Base-by-base conservation (phyloP, 768 basidiomycete genomes). In the Boletellus sp. region DNA sequence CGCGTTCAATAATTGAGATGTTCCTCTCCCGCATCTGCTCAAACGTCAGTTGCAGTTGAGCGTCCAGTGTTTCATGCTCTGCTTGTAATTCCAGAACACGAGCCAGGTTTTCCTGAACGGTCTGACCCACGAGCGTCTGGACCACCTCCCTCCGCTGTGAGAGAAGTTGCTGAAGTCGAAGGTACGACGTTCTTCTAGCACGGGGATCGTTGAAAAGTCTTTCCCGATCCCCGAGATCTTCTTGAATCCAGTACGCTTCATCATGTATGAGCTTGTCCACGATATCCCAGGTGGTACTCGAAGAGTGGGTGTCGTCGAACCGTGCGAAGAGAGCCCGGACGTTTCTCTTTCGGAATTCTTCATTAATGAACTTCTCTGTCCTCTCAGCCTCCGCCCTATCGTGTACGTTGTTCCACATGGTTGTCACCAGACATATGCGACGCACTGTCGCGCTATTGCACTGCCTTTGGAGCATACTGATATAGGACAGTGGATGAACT, bases 331-430 rank as follows among this genome's bases (percentile, higher is more conserved):
- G 20, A 15, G 16, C 40, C 9, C 31, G 2, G 17, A 39, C 8
- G 1, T 33, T 20, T 24, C 24, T 33, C 37, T 24, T 44, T 13
- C 33, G 26, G 3, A 46, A 47, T 7, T 28, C 50, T n/a, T 43
- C 17, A 15, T 45, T 43, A 31, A 54, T n/a, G 15, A 39, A 2
- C 2, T n/a, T 10, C n/a, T 54, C 53, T 31, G 44, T 26, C 20
- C 3, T 12, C 26, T 42, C 26, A 22, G 50, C 53, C 17, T 46
- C 45, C 10, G 12, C 36, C 26, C 0, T 20, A 42, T 52, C 31
- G 19, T 17, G 6, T 26, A 47, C 32, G 12, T 51, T 15, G 45
- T 52, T 45, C 50, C 53, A 52, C 53, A 54, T 47, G 3, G 53
- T 52, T n/a, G 50, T 54, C 20, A 52, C 24, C 2, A 54, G 42